Evolutionary conservation across 176 grass and related monocot species (phyloP), one percentile per base, ranked within the genome.

Genomic region (Urochloa ruziziensis): DNA sequence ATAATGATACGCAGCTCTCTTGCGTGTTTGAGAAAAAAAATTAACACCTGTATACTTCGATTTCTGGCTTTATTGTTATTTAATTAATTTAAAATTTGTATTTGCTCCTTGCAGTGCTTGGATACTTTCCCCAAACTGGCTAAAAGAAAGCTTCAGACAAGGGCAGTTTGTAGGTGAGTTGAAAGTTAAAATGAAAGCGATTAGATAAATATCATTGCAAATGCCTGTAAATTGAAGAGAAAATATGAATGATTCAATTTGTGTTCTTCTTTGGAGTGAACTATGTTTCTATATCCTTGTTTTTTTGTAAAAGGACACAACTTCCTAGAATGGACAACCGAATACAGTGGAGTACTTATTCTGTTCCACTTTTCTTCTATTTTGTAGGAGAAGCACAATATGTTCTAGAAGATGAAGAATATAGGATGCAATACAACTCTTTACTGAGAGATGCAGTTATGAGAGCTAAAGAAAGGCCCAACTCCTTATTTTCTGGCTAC

Each of bases 41-140:
- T n/a, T 59, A 23, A 81, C 29, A 48, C 46, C 30, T 14, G 62
- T 47, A 44, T 80, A 62, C 16, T 28, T 12, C 72, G 23, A 46
- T 33, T 70, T 43, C 11, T 43, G 8, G 14, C 18, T 77, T 58
- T 78, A 59, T 68, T 32, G 25, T 44, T 75, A 68, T 58, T 47
- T 10, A 77, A 19, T 15, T 39, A 53, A 53, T 80, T 67, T 49
- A 80, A 35, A 48, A 46, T 39, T 33, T 24, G n/a, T 53, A 70
- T 80, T 3, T 77, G 54, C 28, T 80, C 49, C 17, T 79, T 92
- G 75, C 88, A 97, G 94, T 82, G 90, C 94, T 57, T 97, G 94
- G 94, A 86, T 97, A 85, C 78, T 97, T 81, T 92, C 90, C 79
- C 82, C 94, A 64, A 91, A 88, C 60, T 94, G 94, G 94, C 43